Evolutionary conservation across 768 basidiomycete genomes (phyloP).

Genomic region (Pulveroboletus sp.): DNA sequence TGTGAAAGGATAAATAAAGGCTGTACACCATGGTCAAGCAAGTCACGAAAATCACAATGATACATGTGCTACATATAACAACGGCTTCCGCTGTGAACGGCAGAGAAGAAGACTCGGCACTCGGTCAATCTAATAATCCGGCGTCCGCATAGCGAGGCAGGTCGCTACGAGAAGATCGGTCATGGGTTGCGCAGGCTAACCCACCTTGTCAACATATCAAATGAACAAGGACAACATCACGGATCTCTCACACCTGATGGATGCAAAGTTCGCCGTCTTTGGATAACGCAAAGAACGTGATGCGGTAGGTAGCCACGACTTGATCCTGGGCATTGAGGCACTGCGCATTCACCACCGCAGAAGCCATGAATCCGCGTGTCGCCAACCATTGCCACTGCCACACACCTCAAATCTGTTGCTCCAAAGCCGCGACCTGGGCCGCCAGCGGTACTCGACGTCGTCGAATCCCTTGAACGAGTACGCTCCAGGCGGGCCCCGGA

Average conservation of each 20-base stretch:
- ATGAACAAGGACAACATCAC: not conserved
- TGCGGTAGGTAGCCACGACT: constrained; percentile 31
- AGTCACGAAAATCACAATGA: too few relatives aligned
- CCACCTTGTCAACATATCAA: constrained; percentile 3
- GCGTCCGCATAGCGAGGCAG: constrained; percentile 29
- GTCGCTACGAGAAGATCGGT: constrained; percentile 31
- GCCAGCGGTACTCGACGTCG: constrained; percentile 25
- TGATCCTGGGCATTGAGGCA: constrained; percentile 21
- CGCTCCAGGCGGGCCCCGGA: not conserved
- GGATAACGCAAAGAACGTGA: constrained; percentile 26
- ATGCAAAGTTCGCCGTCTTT: constrained; percentile 32
- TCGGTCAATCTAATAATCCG: constrained; percentile 21
- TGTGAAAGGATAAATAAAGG: constrained; percentile 4
- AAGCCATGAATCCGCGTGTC: not conserved
- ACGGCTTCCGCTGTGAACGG: not conserved
- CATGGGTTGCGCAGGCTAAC: constrained; percentile 24
- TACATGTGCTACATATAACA: not conserved
- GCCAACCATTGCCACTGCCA: not conserved
- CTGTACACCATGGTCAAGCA: too few relatives aligned
- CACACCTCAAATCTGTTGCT: constrained; percentile 23
- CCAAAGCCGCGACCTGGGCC: constrained; percentile 8
- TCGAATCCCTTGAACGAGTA: constrained; percentile 25
- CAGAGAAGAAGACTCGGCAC: not conserved
- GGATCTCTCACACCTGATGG: constrained; percentile 22
- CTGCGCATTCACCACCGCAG: constrained; percentile 9